Percentiles rank a stretch among this genome's conserved stretches.
Conservation (phyloP, 2,329 filamentous ascomycete genomes). For the Ceratocystis destructans region DNA sequence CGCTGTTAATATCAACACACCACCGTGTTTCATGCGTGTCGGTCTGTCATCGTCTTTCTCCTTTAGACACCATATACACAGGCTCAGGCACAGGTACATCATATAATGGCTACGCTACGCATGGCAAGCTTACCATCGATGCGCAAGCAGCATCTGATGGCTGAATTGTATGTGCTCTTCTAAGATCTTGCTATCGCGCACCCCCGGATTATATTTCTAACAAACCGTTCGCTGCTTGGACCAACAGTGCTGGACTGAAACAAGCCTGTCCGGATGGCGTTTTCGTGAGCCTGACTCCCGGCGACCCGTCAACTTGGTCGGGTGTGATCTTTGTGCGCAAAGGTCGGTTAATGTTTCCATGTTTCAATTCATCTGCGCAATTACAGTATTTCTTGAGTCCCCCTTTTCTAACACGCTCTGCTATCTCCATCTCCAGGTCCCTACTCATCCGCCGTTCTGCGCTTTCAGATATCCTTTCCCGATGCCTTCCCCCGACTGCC, state of each 20-base stretch:
- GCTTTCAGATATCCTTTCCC: constrained; percentile 82
- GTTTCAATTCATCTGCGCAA: background rate
- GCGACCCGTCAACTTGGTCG: constrained; percentile 70
- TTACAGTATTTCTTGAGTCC: background rate
- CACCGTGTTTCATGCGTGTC: constrained; percentile 2
- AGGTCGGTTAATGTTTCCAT: constrained; percentile 39
- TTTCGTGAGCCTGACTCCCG: constrained; percentile 71
- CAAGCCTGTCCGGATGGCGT: constrained; percentile 73
- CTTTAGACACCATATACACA: background rate
- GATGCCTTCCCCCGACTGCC: constrained; percentile 64
- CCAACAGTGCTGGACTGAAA: constrained; percentile 60
- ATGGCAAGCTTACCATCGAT: constrained; percentile 41
- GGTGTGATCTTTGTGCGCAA: constrained; percentile 85
- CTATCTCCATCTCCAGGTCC: constrained; percentile 45
- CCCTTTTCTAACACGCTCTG: background rate
- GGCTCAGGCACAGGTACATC: background rate
- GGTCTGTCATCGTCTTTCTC: background rate
- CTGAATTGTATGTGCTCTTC: constrained; percentile 53
- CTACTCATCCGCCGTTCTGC: constrained; percentile 73
- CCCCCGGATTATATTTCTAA: background rate
- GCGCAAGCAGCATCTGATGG: constrained; percentile 60
- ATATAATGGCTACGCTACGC: constrained; percentile 32
- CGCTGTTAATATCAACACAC: background rate
- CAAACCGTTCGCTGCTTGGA: background rate
- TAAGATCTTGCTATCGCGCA: background rate